Conservation (phyloP, 23 red algal species). For the Gracilaria domingensis region DNA sequence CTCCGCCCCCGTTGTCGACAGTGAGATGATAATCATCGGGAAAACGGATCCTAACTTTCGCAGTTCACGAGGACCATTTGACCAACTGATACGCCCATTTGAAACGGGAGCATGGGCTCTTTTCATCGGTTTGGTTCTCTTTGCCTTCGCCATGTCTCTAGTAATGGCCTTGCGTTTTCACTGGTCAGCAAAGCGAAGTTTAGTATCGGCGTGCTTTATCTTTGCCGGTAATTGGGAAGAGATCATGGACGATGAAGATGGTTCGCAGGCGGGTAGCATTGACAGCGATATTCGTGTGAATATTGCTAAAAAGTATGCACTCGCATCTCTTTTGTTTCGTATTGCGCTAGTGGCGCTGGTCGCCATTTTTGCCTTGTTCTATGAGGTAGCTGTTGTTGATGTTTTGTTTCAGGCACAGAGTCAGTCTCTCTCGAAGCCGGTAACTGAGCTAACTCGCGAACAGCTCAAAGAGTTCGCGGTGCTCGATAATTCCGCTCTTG, state of each 20-base stretch:
- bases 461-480: constrained; percentile 21
- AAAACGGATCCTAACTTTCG: not conserved
- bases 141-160: constrained; percentile 24
- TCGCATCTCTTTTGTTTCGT: constrained; percentile 25
- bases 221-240: constrained; percentile 43
- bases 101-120: constrained; percentile 33
- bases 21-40: constrained; percentile 42
- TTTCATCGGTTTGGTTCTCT: constrained; percentile 27
- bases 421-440: constrained; percentile 16
- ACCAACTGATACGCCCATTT: constrained; percentile 50
- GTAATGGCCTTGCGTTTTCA: constrained; percentile 47
- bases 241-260: constrained; percentile 9
- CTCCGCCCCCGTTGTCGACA: constrained; percentile 25
- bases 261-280: not conserved
- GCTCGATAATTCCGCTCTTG: constrained; percentile 46
- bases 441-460: not conserved
- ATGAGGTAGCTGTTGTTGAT: constrained; percentile 61
- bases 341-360: constrained; percentile 22
- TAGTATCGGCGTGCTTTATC: constrained; percentile 55
- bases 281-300: not conserved
- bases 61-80: not conserved
- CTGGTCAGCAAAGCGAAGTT: not conserved
- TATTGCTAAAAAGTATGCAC: constrained; percentile 40
- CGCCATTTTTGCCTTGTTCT: constrained; percentile 53
- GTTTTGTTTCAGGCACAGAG: constrained; percentile 36